Conservation (phyloP, 805 yeast species). For the Zygotorulaspora sp. region DNA sequence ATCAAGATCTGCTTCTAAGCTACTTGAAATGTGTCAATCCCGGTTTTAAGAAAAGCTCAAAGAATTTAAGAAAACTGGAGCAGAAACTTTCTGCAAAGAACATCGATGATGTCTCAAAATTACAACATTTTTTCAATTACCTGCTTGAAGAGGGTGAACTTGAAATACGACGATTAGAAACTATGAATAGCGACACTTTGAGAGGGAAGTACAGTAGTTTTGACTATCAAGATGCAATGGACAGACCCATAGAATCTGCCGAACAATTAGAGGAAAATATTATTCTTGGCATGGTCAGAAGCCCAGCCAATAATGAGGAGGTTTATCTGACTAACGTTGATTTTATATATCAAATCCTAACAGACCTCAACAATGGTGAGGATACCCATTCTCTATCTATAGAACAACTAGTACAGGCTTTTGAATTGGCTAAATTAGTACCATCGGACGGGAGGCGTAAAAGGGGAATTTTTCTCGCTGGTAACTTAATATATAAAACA, state of each 20-base stretch:
- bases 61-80: slow-evolving; percentile 20
- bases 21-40: slow-evolving; percentile 25
- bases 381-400: slow-evolving; percentile 19
- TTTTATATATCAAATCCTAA: slow-evolving; percentile 20
- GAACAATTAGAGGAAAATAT: slow-evolving; percentile 13
- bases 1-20: slow-evolving; percentile 20
- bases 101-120: slow-evolving; percentile 7
- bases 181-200: slow-evolving; percentile 6
- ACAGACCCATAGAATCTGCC: slow-evolving; percentile 9
- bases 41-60: slow-evolving; percentile 23
- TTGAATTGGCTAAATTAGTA: slow-evolving; percentile 40
- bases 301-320: slow-evolving; percentile 3
- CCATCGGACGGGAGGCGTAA: slow-evolving; percentile 33
- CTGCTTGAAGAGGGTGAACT: slow-evolving; percentile 22
- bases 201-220: slow-evolving; percentile 2
- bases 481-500: slow-evolving; percentile 41
- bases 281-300: slow-evolving; percentile 9
- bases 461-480: slow-evolving; percentile 39
- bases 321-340: slow-evolving; percentile 17
- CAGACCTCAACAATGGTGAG: slow-evolving; percentile 17
- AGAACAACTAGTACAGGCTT: slow-evolving; percentile 37
- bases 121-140: slow-evolving; percentile 19
- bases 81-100: slow-evolving; percentile 5
- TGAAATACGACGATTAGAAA: slow-evolving; percentile 22
- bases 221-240: slow-evolving; percentile 7